Evolutionary conservation across 2,329 filamentous ascomycete species (phyloP).

Genomic region (Nothophaeocryptopus gaeumannii): DNA sequence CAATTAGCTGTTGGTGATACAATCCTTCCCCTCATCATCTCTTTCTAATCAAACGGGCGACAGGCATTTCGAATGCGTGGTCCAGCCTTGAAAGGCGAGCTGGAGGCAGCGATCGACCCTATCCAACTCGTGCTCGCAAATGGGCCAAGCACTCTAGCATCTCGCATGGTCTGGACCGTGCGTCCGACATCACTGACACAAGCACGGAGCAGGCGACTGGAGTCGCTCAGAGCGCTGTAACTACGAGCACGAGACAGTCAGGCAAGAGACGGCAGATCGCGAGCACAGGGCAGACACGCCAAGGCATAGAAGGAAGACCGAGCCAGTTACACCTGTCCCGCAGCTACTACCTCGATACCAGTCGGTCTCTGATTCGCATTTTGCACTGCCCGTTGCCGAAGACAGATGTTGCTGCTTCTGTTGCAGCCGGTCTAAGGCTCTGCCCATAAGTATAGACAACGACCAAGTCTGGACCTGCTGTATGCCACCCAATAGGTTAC

Average conservation of each 20-base stretch:
- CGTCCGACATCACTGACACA: neutral
- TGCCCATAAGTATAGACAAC: too few relatives aligned
- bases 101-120: neutral
- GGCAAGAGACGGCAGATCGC: slow-evolving; percentile 1
- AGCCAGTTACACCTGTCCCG: too few relatives aligned
- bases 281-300: neutral
- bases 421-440: too few relatives aligned
- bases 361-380: too few relatives aligned
- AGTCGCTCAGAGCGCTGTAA: neutral
- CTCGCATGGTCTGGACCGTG: neutral
- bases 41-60: neutral
- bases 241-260: too few relatives aligned
- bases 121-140: neutral
- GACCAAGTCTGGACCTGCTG: too few relatives aligned
- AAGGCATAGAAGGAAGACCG: too few relatives aligned
- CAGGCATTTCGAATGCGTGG: neutral
- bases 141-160: neutral
- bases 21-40: neutral
- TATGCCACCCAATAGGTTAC: too few relatives aligned
- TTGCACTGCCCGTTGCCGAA: too few relatives aligned
- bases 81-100: neutral
- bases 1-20: neutral
- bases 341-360: too few relatives aligned
- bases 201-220: neutral
- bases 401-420: too few relatives aligned